Evolutionary conservation across 495 filamentous ascomycete genomes (phyloP).

Genomic region (Podospora pseudocomata): DNA sequence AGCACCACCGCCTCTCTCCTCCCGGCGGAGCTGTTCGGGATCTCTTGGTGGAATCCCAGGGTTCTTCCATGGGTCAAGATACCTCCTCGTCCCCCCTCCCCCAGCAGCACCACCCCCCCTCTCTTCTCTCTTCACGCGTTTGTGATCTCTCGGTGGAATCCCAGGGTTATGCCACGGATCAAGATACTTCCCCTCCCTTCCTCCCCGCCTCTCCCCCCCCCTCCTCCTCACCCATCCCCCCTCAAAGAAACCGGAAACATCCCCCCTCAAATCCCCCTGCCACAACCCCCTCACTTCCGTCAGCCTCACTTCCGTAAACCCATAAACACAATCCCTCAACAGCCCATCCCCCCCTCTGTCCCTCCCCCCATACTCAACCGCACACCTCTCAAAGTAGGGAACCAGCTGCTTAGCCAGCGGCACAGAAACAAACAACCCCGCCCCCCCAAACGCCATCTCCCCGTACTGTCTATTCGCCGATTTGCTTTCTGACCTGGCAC

Average conservation of each 20-base stretch:
- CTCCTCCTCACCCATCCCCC: constrained; percentile 20
- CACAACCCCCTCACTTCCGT: constrained; percentile 57
- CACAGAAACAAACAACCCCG: constrained; percentile 62
- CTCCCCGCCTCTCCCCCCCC: not conserved
- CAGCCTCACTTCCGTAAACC: constrained; percentile 52
- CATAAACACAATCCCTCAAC: constrained; percentile 59
- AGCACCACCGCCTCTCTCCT: not conserved
- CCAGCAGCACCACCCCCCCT: constrained; percentile 15
- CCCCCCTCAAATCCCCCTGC: constrained; percentile 61
- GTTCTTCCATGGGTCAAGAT: too few species aligned
- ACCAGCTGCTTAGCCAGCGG: constrained; percentile 55
- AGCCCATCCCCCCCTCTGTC: constrained; percentile 54
- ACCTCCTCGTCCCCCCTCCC: too few species aligned
- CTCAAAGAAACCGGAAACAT: constrained; percentile 62
- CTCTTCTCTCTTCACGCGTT: too few species aligned
- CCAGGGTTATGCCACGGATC: too few species aligned
- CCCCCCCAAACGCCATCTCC: constrained; percentile 65
- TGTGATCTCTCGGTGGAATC: too few species aligned
- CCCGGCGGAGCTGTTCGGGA: too few species aligned
- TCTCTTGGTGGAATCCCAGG: too few species aligned
- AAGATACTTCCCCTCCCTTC: too few species aligned
- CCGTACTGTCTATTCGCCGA: constrained; percentile 57
- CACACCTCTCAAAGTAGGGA: constrained; percentile 53
- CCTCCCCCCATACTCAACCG: constrained; percentile 33
- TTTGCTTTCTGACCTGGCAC: constrained; percentile 61